phyloP scores from a whole-genome alignment of 495 filamentous ascomycete species.

The Tetracladium setigerum region DNA sequence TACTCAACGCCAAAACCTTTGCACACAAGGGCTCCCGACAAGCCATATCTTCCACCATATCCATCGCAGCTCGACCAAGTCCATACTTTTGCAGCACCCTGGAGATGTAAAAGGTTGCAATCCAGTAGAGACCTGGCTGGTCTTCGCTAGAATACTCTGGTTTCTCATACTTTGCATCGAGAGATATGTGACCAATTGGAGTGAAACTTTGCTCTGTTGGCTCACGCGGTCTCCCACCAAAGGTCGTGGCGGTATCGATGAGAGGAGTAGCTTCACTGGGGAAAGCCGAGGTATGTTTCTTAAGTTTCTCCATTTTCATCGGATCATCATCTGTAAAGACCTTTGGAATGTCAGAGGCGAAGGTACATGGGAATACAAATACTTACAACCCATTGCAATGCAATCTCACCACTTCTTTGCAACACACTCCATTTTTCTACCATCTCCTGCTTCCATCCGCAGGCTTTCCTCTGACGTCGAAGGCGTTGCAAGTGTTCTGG shows the following conservation, averaged over 20 bases:
- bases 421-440: slow-evolving; percentile 16
- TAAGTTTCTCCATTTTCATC: slow-evolving; percentile 1
- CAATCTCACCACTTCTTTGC: slow-evolving; percentile 9
- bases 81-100: slow-evolving; percentile 26
- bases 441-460: slow-evolving; percentile 29
- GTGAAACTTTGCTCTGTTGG: slow-evolving; percentile 23
- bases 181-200: slow-evolving; percentile 34
- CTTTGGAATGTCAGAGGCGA: slow-evolving; percentile 5
- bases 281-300: slow-evolving; percentile 3
- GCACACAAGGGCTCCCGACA: slow-evolving; percentile 25
- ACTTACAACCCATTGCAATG: slow-evolving; percentile 9
- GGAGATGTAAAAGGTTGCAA: slow-evolving; percentile 32
- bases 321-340: slow-evolving; percentile 5
- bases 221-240: slow-evolving; percentile 23
- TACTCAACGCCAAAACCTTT: slow-evolving; percentile 26
- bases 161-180: slow-evolving; percentile 25
- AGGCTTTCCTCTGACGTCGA: slow-evolving; percentile 31
- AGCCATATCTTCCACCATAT: slow-evolving; percentile 26
- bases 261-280: slow-evolving; percentile 23
- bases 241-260: slow-evolving; percentile 23
- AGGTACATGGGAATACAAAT: slow-evolving; percentile 2
- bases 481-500: slow-evolving; percentile 27
- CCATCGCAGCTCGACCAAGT: slow-evolving; percentile 32
- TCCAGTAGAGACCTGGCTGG: slow-evolving; percentile 22
- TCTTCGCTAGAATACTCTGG: slow-evolving; percentile 15